phyloP scores from a whole-genome alignment of 352 stramenopile species.

The Phytophthora capsici region DNA sequence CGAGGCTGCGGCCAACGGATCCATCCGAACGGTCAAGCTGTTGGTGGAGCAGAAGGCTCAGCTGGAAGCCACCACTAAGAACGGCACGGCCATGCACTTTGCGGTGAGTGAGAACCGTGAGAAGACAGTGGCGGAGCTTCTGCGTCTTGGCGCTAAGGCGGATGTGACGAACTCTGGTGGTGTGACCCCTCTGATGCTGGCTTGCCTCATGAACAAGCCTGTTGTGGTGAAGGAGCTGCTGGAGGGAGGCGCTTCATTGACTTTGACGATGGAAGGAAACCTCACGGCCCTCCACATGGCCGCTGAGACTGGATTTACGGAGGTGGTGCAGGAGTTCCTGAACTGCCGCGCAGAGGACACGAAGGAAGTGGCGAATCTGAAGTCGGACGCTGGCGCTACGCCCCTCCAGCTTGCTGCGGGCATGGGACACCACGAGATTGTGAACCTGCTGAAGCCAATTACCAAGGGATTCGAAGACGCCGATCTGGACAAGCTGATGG shows the following conservation, averaged over 20 bases:
- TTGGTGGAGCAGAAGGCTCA: constrained; percentile 61
- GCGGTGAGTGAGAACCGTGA: constrained; percentile 83
- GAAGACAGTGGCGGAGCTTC: constrained; percentile 73
- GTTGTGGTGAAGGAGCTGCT: constrained; percentile 66
- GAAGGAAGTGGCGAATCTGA: constrained; percentile 54
- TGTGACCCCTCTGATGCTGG: constrained; percentile 79
- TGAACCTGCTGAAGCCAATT: constrained; percentile 66
- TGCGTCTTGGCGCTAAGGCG: constrained; percentile 65
- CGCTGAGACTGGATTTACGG: constrained; percentile 70
- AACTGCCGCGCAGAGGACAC: constrained; percentile 53
- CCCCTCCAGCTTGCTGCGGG: constrained; percentile 78
- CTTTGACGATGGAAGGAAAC: constrained; percentile 58
- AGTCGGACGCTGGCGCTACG: constrained; percentile 67
- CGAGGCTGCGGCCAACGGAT: constrained; percentile 75
- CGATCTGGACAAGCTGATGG: constrained; percentile 67
- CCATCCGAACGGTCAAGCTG: constrained; percentile 62
- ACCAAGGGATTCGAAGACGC: constrained; percentile 63
- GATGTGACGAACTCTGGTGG: constrained; percentile 72
- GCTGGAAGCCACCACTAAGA: constrained; percentile 68
- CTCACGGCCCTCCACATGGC: constrained; percentile 83
- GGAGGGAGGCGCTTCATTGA: constrained; percentile 52
- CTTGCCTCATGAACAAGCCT: constrained; percentile 82
- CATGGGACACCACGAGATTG: constrained; percentile 73
- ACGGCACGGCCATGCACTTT: constrained; percentile 81
- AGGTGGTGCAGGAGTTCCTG: constrained; percentile 69